Conservation (phyloP, 1,284 basidiomycete species). For the Ganoderma resinaceum region DNA sequence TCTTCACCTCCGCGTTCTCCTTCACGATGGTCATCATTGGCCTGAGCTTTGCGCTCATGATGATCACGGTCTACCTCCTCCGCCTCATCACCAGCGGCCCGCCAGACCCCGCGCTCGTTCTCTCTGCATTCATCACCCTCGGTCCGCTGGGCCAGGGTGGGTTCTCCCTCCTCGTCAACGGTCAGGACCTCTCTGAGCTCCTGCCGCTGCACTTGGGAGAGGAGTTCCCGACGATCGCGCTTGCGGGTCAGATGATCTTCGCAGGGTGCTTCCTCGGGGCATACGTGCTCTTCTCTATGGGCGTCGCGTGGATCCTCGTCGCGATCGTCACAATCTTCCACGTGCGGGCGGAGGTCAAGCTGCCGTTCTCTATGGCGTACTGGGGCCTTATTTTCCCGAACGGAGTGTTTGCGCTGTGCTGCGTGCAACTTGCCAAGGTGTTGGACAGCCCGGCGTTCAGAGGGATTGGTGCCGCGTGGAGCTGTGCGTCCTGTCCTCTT, state of each 20-base stretch:
- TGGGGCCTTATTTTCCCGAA: conserved; percentile 62
- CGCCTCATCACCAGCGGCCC: conserved; percentile 50
- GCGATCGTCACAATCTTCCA: conserved; percentile 45
- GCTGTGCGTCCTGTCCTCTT: conserved; percentile 33
- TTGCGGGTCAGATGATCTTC: conserved; percentile 47
- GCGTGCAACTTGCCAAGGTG: conserved; percentile 51
- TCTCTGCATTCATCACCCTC: conserved; percentile 56
- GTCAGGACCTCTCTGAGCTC: conserved; percentile 49
- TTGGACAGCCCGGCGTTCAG: conserved; percentile 49
- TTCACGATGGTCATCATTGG: conserved; percentile 61
- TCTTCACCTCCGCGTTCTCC: conserved; percentile 57
- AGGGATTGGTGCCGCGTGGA: conserved; percentile 40
- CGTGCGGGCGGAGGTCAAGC: conserved; percentile 34
- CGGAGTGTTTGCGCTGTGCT: conserved; percentile 54
- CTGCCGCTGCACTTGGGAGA: conserved; percentile 46
- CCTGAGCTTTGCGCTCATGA: conserved; percentile 55
- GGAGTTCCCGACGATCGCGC: conserved; percentile 40
- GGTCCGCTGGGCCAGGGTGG: conserved; percentile 53
- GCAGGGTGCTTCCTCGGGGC: conserved; percentile 49
- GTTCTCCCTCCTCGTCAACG: conserved; percentile 62
- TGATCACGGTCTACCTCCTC: conserved; percentile 51
- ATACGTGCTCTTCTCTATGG: conserved; percentile 53
- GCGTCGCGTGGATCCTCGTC: conserved; percentile 52
- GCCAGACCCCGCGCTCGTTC: conserved; percentile 46
- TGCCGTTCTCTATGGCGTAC: conserved; percentile 51